Evolutionary conservation across 305 asterid species (phyloP).

Genomic region (Fraxinus velutina): DNA sequence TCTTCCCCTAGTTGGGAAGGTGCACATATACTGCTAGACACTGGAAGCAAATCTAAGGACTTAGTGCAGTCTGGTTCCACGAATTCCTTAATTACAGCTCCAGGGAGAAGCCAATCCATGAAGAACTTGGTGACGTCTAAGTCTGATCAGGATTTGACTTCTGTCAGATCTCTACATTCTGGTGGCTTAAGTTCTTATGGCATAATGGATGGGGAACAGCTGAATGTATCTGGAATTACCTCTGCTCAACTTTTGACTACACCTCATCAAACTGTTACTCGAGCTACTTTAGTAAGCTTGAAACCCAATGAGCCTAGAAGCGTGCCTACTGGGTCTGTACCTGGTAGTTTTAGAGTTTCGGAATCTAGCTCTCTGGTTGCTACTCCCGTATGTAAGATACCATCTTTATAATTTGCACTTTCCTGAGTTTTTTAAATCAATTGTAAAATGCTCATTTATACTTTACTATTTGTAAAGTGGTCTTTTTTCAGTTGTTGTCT

Average conservation of each 20-base stretch:
- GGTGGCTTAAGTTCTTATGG: conserved; percentile 54
- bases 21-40: conserved; percentile 40
- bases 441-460: conserved; percentile 1
- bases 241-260: conserved; percentile 46
- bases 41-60: conserved; percentile 45
- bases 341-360: conserved; percentile 45
- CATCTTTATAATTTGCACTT: conserved; percentile 20
- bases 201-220: conserved; percentile 54
- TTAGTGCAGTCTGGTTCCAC: conserved; percentile 57
- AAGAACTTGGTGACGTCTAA: conserved; percentile 63
- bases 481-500: background rate
- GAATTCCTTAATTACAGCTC: conserved; percentile 43
- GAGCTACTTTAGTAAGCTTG: conserved; percentile 37
- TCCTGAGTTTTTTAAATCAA: conserved; percentile 19
- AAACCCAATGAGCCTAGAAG: background rate
- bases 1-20: conserved; percentile 70
- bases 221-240: conserved; percentile 39
- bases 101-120: conserved; percentile 51
- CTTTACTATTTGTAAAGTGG: background rate
- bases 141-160: conserved; percentile 84
- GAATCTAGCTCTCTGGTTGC: conserved; percentile 51
- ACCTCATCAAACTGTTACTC: conserved; percentile 37
- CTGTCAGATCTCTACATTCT: conserved; percentile 65
- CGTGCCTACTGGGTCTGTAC: conserved; percentile 35
- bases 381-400: conserved; percentile 66